Conservation (phyloP, 805 yeast genomes). For the Babjeviella inositovora region DNA sequence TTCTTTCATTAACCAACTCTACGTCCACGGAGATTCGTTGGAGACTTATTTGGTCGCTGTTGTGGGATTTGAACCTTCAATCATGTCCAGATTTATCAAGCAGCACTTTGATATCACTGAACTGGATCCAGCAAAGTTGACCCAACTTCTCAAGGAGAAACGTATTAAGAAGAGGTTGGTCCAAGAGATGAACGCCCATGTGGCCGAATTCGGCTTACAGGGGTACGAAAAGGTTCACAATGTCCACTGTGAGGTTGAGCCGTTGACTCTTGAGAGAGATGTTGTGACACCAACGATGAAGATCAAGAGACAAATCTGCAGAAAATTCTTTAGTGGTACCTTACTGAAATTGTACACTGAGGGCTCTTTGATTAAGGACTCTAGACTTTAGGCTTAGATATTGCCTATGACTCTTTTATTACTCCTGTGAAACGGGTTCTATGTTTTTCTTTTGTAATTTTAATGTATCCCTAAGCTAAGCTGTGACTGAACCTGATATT, state of each 20-base stretch:
- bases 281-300: slow-evolving; percentile 21
- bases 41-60: slow-evolving; percentile 42
- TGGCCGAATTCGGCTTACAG: slow-evolving; percentile 5
- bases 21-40: slow-evolving; percentile 48
- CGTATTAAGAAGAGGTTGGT: slow-evolving; percentile 9
- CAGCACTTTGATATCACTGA: no score
- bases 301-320: slow-evolving; percentile 17
- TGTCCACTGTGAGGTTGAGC: slow-evolving; percentile 11
- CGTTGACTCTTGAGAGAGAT: slow-evolving; percentile 14
- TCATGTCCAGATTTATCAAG: no score
- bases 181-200: slow-evolving; percentile 9
- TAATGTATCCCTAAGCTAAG: no score
- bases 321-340: slow-evolving; percentile 7
- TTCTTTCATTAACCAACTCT: slow-evolving; percentile 35
- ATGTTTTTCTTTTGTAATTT: no score
- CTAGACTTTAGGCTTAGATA: no score
- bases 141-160: slow-evolving; percentile 7
- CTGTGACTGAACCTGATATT: no score
- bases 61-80: slow-evolving; percentile 35
- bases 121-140: no score
- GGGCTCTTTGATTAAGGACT: no score
- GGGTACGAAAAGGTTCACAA: slow-evolving; percentile 17
- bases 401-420: no score
- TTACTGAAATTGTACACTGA: slow-evolving; percentile 10
- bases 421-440: no score